These are phyloP conservation scores for Helianthus tuberosus DNA, from an alignment of 129 eudicot species.

Conservation along the genomic window DNA sequence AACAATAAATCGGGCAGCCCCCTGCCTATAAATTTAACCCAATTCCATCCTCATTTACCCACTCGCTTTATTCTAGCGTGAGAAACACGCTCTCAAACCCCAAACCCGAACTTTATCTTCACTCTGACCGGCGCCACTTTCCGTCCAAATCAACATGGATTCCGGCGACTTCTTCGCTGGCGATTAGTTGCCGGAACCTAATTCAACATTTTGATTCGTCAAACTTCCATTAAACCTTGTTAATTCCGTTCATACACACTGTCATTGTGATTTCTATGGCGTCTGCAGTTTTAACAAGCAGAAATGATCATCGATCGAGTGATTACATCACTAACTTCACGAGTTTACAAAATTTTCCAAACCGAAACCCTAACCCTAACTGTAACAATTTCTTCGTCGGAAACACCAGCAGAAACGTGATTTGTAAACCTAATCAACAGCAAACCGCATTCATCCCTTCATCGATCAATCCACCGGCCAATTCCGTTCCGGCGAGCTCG, in stretches of 20 bases:
- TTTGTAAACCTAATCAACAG: conserved; percentile 14
- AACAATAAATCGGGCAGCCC: conserved; percentile 36
- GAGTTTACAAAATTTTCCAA: conserved; percentile 32
- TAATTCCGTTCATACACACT: neutral
- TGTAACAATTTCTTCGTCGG: conserved; percentile 8
- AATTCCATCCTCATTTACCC: neutral
- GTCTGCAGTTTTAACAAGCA: conserved; percentile 46
- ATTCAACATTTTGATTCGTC: neutral
- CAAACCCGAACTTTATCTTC: conserved; percentile 13
- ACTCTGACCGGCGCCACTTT: neutral
- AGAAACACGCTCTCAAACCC: too few relatives aligned
- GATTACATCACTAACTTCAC: conserved; percentile 19
- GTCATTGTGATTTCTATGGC: conserved; percentile 41
- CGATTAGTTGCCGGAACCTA: conserved; percentile 20
- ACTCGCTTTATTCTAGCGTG: neutral
- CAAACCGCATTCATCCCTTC: conserved; percentile 2
- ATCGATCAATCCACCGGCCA: too few relatives aligned
- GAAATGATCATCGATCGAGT: conserved; percentile 33
- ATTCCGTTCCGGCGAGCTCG: too few relatives aligned
- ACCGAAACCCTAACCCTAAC: conserved; percentile 36
- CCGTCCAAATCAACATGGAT: neutral
- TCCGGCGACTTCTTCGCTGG: conserved; percentile 36
- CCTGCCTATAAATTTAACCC: conserved; percentile 35
- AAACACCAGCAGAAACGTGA: conserved; percentile 4
- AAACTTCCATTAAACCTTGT: neutral